Conservation (phyloP, 2,329 filamentous ascomycete genomes). For the Bipolaris bicolor region DNA sequence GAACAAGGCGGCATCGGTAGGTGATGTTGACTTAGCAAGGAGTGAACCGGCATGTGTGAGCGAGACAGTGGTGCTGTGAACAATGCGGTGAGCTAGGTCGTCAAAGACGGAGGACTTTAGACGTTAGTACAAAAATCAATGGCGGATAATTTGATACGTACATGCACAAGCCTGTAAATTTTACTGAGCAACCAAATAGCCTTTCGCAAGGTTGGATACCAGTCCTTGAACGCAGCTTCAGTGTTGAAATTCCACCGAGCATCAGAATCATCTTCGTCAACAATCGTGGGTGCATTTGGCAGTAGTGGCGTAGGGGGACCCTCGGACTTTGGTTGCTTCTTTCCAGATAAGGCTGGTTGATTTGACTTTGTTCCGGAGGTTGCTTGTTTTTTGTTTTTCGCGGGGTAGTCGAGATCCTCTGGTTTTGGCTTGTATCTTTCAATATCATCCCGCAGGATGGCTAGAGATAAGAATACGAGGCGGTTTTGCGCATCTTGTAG, state of each 20-base stretch:
- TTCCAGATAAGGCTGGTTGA: constrained; percentile 59
- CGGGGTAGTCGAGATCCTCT: constrained; percentile 69
- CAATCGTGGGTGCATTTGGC: constrained; percentile 58
- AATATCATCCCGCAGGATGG: constrained; percentile 69
- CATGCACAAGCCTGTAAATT: constrained; percentile 73
- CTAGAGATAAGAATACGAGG: constrained; percentile 69
- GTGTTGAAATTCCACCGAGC: constrained; percentile 61
- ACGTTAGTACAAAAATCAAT: neutral
- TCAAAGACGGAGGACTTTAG: constrained; percentile 69
- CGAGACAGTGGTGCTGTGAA: constrained; percentile 86
- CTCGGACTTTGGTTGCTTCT: constrained; percentile 54
- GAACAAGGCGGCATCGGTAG: constrained; percentile 84
- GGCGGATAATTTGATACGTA: constrained; percentile 39
- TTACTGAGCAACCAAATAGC: constrained; percentile 72
- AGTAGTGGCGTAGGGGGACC: constrained; percentile 44
- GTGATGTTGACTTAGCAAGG: constrained; percentile 68
- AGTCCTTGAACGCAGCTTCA: constrained; percentile 63
- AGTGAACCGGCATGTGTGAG: constrained; percentile 76
- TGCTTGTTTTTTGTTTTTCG: constrained; percentile 55
- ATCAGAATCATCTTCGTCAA: constrained; percentile 59
- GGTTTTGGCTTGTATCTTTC: constrained; percentile 69
- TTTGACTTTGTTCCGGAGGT: constrained; percentile 51
- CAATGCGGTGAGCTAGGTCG: constrained; percentile 78
- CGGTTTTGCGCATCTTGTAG: constrained; percentile 72
- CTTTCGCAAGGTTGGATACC: constrained; percentile 71